phyloP scores from a whole-genome alignment of 805 yeast genomes.

The Schwanniomyces yamadae region DNA sequence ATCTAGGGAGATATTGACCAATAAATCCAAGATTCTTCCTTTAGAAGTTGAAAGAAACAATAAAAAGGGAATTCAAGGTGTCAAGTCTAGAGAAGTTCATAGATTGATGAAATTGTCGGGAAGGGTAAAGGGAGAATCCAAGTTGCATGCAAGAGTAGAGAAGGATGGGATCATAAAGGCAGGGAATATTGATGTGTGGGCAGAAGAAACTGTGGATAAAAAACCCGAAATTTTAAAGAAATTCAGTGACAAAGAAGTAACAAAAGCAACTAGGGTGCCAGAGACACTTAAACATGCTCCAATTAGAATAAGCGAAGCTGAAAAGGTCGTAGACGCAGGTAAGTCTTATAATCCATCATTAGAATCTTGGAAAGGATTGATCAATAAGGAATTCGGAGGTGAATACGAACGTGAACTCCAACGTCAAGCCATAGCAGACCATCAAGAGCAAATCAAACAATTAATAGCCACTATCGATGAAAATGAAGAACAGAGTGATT shows the following conservation, averaged over 20 bases:
- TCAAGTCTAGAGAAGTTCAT: conserved; percentile 59
- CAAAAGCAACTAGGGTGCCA: conserved; percentile 55
- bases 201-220: conserved; percentile 24
- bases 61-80: conserved; percentile 54
- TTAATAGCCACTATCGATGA: conserved; percentile 64
- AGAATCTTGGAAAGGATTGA: conserved; percentile 75
- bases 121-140: conserved; percentile 54
- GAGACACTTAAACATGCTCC: conserved; percentile 54
- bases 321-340: conserved; percentile 70
- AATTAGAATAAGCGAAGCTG: conserved; percentile 46
- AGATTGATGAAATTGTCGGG: conserved; percentile 78
- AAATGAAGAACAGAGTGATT: conserved; percentile 47
- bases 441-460: conserved; percentile 60
- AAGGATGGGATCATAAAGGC: conserved; percentile 61
- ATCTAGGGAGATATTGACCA: conserved; percentile 64
- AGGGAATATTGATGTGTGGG: conserved; percentile 69
- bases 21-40: conserved; percentile 76
- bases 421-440: conserved; percentile 58
- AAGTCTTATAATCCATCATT: conserved; percentile 90
- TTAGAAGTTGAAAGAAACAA: conserved; percentile 40
- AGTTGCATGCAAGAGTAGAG: conserved; percentile 52
- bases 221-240: conserved; percentile 17
- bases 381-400: conserved; percentile 60
- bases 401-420: conserved; percentile 70
- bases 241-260: conserved; percentile 20